phyloP scores from a whole-genome alignment of 371 early-diverging fungal species.

The Mortierella sp. region DNA sequence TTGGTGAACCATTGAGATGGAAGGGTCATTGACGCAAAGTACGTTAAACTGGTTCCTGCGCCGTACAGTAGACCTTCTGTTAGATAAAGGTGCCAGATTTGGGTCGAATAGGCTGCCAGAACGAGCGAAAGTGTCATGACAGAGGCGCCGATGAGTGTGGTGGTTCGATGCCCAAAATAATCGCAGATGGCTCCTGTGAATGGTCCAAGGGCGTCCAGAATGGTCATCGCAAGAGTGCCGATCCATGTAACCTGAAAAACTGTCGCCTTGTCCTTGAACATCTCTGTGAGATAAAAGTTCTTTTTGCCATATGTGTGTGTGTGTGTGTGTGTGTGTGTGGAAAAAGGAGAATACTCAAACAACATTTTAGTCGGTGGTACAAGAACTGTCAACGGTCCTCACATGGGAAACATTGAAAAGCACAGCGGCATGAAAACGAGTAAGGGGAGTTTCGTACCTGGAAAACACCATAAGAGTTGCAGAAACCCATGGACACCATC shows the following conservation, averaged over 20 bases:
- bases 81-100: slow-evolving; percentile 69
- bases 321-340: too few relatives aligned
- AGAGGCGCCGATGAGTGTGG: slow-evolving; percentile 59
- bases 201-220: slow-evolving; percentile 50
- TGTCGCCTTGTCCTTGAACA: neutral
- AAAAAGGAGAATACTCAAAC: too few relatives aligned
- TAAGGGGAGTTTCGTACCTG: slow-evolving; percentile 37
- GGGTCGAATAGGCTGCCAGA: slow-evolving; percentile 56
- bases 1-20: slow-evolving; percentile 84
- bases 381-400: neutral
- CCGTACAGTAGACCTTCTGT: slow-evolving; percentile 67
- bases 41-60: slow-evolving; percentile 66
- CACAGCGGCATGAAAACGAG: too few relatives aligned
- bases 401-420: too few relatives aligned
- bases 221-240: neutral
- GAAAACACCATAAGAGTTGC: slow-evolving; percentile 59
- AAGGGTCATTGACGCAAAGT: slow-evolving; percentile 70
- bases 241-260: neutral
- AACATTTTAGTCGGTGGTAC: neutral
- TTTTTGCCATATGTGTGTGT: too few relatives aligned
- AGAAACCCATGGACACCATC: slow-evolving; percentile 57
- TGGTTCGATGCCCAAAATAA: slow-evolving; percentile 57
- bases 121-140: slow-evolving; percentile 65
- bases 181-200: slow-evolving; percentile 58
- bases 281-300: neutral